Base-by-base conservation (phyloP, 1,284 basidiomycete genomes). In the Mycena sp. region DNA sequence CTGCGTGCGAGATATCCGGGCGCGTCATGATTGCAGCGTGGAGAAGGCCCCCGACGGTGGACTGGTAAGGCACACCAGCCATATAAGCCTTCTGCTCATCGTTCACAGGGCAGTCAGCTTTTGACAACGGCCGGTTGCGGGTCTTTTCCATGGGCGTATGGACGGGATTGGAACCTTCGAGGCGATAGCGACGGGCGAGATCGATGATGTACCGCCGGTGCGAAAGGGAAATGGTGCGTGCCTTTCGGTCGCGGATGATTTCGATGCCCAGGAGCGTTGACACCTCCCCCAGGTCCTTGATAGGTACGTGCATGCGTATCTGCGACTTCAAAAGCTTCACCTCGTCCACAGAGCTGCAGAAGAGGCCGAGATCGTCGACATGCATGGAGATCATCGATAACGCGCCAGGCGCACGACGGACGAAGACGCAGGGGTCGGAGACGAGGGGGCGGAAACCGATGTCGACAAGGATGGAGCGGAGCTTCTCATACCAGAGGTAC, bases 181-280 rank as follows among this genome's bases (percentile, higher is more conserved):
- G 35, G 2, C 56, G 37, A 48, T 69, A 72, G 2, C 61, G 35
- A 7, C 37, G 38, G 10, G 73, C 44, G n/a, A 75, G 48, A 2
- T 54, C 55, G 11, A 67, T 38, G 35, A 76, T 71, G 67, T 77
- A 78, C 2, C 58, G 43, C 3, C 9, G 26, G 52, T 77, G 76
- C 12, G 54, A 63, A 38, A 78, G 51, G 10, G 61, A 28, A 43
- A 75, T 64, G 2, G 58, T 58, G 10, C 55, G 68, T 16, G 38
- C 35, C 6, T 37, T 17, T 9, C 66, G 63, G 40, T 76, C 68
- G 12, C 69, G 66, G 0, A 40, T 38, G 48, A 77, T 63, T 19
- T 75, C 58, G 6, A 77, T 48, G 11, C 75, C 72, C 25, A 78
- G 64, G 5, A 75, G 57, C 29, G 45, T 61, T 16, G 57, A 50